phyloP scores from a whole-genome alignment of 2,329 filamentous ascomycete genomes.

The Cytospora chrysosperma region DNA sequence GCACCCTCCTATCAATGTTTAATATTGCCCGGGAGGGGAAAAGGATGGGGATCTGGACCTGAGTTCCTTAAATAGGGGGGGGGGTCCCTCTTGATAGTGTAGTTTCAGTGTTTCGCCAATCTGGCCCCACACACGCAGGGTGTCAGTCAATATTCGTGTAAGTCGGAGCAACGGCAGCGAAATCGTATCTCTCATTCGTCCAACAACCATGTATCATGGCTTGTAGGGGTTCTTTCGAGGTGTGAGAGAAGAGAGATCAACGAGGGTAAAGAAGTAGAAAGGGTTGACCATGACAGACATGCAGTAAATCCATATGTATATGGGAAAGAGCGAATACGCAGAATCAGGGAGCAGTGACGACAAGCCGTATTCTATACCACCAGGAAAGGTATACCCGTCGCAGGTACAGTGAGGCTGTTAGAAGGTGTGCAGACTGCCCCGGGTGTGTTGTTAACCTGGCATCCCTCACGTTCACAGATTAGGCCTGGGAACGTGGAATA shows the following conservation, averaged over 20 bases:
- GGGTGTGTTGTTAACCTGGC: too few species aligned
- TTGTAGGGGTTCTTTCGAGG: neutral
- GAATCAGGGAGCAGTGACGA: neutral
- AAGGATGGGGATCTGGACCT: neutral
- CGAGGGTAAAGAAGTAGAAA: neutral
- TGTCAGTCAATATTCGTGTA: neutral
- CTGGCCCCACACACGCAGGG: neutral
- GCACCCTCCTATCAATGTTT: neutral
- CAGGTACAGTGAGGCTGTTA: too few species aligned
- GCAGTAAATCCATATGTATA: neutral
- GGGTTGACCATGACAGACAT: neutral
- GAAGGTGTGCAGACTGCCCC: too few species aligned
- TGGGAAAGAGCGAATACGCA: neutral
- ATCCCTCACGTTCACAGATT: too few species aligned
- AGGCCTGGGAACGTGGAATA: too few species aligned
- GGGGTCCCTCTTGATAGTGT: neutral
- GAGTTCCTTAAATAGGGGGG: too few species aligned
- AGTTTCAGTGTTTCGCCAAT: neutral
- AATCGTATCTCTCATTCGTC: neutral
- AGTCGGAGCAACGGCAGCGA: neutral
- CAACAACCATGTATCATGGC: neutral
- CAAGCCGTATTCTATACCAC: neutral
- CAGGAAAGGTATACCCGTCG: too few species aligned
- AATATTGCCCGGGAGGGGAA: neutral
- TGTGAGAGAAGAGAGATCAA: neutral